Evolutionary conservation across 345 rosid genomes (phyloP), one percentile per base, ranked within the genome.

Genomic region (Sonneratia caseolaris): DNA sequence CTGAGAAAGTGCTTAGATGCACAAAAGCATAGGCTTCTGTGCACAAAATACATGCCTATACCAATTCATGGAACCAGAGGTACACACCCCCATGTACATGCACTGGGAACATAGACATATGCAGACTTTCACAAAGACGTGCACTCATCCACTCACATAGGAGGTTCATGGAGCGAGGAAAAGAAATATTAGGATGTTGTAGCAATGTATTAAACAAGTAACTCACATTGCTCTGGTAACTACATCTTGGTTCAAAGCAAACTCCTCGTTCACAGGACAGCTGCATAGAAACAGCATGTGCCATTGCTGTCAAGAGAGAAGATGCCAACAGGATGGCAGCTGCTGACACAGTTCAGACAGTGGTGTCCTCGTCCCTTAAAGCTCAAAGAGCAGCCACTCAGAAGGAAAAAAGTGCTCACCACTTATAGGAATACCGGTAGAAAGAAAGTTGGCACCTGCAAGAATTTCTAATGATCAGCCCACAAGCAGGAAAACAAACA

Each of bases 201-300:
- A 49, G 51, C 22, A 45, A 18, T 27, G 8, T 22, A 14, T 15
- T 24, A 21, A 36, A 55, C 65, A 19, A 19, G 51, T 51, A 15
- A 67, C 77, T 74, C 68, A 74, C 71, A 37, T 35, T 21, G 61
- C 64, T 59, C 59, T 37, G 72, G 48, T 47, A 61, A 66, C 79
- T 48, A 73, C 81, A 78, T 71, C 85, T 82, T 35, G 77, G 81
- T 72, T 75, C 70, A 59, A 72, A 76, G 70, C 62, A 81, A 73
- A 87, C 62, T 75, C 80, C 81, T 36, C 81, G 78, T 76, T 90
- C 89, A 51, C 68, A 84, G 55, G 91, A 80, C 74, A 85, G 71
- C 76, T 78, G 85, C 81, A 86, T 43, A 45, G 86, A 82, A 74
- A 80, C 79, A 61, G 79, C 76, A 71, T 77, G 73, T 64, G 82